A percentile compares a stretch with the other conserved stretches of the same genome.
These are phyloP conservation scores for Aristolochia contorta DNA, from an alignment of 164 flowering plant species.

Conservation along the genomic window DNA sequence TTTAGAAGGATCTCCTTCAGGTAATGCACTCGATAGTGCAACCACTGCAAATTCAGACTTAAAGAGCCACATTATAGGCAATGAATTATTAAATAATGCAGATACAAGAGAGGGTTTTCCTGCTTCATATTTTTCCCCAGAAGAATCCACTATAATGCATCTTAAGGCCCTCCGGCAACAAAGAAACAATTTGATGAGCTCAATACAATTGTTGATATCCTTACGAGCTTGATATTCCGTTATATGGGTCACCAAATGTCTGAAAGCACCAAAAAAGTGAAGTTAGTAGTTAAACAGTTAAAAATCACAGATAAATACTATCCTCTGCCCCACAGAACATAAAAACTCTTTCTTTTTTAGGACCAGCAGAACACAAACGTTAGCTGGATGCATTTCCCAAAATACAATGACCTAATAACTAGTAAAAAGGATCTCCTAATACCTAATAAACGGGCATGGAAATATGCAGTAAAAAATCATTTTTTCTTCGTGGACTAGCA, in stretches of 20 bases:
- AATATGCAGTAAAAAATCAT: too few species aligned
- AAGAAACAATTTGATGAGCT: conserved; percentile 44
- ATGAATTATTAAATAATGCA: conserved; percentile 23
- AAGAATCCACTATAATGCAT: conserved; percentile 32
- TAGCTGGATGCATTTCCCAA: too few species aligned
- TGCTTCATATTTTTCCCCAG: conserved; percentile 28
- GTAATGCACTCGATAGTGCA: conserved; percentile 20
- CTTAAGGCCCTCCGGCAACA: conserved; percentile 69
- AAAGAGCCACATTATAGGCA: conserved; percentile 49
- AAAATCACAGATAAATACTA: not conserved
- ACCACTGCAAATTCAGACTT: conserved; percentile 43
- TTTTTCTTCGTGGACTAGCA: too few species aligned
- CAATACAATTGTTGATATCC: conserved; percentile 8
- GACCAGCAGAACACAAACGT: too few species aligned
- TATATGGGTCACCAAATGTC: conserved; percentile 43
- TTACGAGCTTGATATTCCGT: conserved; percentile 18
- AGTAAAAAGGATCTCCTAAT: too few species aligned
- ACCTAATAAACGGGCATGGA: too few species aligned
- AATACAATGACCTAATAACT: too few species aligned
- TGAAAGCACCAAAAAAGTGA: conserved; percentile 22
- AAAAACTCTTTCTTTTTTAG: too few species aligned
- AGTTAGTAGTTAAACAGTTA: not conserved
- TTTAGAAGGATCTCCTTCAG: conserved; percentile 19
- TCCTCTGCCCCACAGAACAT: not conserved
- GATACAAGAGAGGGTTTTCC: conserved; percentile 19